A percentile compares a stretch with the other conserved stretches of the same genome.
Evolutionary conservation across 495 filamentous ascomycete genomes (phyloP).

Genomic region (Margaritispora aquatica): DNA sequence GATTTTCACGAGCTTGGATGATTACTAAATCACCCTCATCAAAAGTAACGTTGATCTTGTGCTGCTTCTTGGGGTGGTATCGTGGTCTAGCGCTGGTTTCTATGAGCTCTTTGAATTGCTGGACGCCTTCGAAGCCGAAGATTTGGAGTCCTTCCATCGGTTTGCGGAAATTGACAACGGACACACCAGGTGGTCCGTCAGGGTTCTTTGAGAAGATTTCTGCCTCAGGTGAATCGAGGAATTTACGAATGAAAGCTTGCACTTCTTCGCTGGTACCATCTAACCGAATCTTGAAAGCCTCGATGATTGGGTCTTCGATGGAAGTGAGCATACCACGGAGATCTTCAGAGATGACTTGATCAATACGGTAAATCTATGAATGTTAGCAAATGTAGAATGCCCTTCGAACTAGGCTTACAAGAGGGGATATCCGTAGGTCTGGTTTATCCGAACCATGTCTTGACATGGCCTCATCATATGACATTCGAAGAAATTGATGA

Average conservation of each 20-base stretch:
- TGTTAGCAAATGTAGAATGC: slow-evolving; percentile 2
- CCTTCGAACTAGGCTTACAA: slow-evolving; percentile 6
- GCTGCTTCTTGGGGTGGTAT: slow-evolving; percentile 36
- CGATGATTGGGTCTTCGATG: slow-evolving; percentile 56
- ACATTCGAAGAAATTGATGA: slow-evolving; percentile 49
- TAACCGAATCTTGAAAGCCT: slow-evolving; percentile 59
- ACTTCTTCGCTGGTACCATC: slow-evolving; percentile 30
- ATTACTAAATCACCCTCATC: slow-evolving; percentile 72
- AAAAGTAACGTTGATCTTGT: slow-evolving; percentile 30
- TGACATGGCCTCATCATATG: slow-evolving; percentile 75
- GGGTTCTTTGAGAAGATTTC: slow-evolving; percentile 55
- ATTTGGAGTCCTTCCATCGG: slow-evolving; percentile 67
- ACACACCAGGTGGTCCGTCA: slow-evolving; percentile 68
- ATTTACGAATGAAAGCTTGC: slow-evolving; percentile 55
- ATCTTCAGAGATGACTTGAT: slow-evolving; percentile 54
- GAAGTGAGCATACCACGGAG: slow-evolving; percentile 67
- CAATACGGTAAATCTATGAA: slow-evolving; percentile 53
- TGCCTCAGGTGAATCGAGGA: slow-evolving; percentile 62
- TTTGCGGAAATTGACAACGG: slow-evolving; percentile 61
- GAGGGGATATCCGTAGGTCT: slow-evolving; percentile 55
- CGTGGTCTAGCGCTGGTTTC: not conserved
- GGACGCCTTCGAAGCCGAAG: slow-evolving; percentile 69
- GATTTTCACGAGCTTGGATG: slow-evolving; percentile 66
- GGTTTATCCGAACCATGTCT: slow-evolving; percentile 88
- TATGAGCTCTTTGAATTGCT: slow-evolving; percentile 30